Evolutionary conservation across 1,139 yeast genomes (phyloP), one percentile per base, ranked within the genome.

Genomic region (Suhomyces bribrorum): DNA sequence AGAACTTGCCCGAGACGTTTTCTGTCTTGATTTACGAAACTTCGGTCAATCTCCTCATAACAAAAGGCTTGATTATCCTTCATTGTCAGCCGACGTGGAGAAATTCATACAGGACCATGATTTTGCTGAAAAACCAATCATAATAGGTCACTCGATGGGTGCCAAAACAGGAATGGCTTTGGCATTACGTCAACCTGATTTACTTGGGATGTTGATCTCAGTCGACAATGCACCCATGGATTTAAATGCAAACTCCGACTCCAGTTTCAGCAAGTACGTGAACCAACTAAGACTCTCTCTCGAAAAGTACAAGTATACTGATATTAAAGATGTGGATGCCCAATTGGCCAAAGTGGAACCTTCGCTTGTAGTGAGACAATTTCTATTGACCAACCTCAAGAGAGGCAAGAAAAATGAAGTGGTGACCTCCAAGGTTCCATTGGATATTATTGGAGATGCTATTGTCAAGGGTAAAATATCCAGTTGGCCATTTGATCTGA

Each of bases 131-230:
- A 65, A 73, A 28, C 86, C 94, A 0, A 78, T 87, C 14, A 48
- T 92, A 15, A 71, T 92, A 17, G 98, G 98, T 1, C 97, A 90
- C 61, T 89, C 97, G 0, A 89, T 92, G 97, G 98, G 98, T 5
- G 97, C 96, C 7, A 92, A 92, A 56, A 77, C 90, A 0, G 96
- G 86, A 3, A 90, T 92, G 97, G 88, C 92, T 0, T 69, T 86
- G 4, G 83, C 90, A 0, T 67, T 92, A 44, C 71, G 88, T 36
- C 69, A 78, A 16, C 95, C 95, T 0, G 76, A 79, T 1, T 51
- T 83, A 15, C 81, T 84, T 3, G 69, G 77, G 24, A 74, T 81
- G 65, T 52, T 89, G 31, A 77, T 92, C 5, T 68, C 92, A 3
- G 95, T 92, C 4, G 98, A 92, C 55, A 92, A 89, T 59, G 89